Percentiles rank a stretch among this genome's conserved stretches.
phyloP scores from a whole-genome alignment of 73 alveolate species.

The Durusdinium trenchii region DNA sequence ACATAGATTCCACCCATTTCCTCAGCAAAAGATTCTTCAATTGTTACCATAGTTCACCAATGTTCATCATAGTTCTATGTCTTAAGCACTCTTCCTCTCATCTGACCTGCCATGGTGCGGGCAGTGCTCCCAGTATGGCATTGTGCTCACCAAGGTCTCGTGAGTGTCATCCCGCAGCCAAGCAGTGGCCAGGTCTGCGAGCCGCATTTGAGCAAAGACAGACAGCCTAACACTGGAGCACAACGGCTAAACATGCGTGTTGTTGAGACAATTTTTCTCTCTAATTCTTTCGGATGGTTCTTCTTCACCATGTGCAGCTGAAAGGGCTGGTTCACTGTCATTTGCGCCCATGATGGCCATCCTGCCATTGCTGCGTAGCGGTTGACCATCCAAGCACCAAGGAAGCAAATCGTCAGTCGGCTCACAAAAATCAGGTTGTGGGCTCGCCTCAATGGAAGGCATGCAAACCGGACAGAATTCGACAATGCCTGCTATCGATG shows the following conservation, averaged over 20 bases:
- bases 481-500: neutral
- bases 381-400: slow-evolving; percentile 54
- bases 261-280: neutral
- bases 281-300: too few relatives aligned
- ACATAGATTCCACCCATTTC: slow-evolving; percentile 95
- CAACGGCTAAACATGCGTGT: neutral
- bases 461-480: neutral
- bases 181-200: slow-evolving; percentile 89
- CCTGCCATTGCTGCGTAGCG: neutral
- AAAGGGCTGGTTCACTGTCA: slow-evolving; percentile 49
- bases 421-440: slow-evolving; percentile 86
- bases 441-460: slow-evolving; percentile 54
- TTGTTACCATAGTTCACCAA: neutral
- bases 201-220: slow-evolving; percentile 89
- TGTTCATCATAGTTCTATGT: neutral
- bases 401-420: slow-evolving; percentile 60
- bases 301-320: too few relatives aligned
- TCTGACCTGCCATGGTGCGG: neutral
- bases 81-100: too few relatives aligned
- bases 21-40: neutral
- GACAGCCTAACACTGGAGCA: slow-evolving; percentile 44
- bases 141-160: slow-evolving; percentile 81
- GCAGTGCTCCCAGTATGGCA: slow-evolving; percentile 94
- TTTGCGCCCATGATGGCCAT: slow-evolving; percentile 41
- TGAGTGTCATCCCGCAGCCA: slow-evolving; percentile 95